Evolutionary conservation across 768 basidiomycete genomes (phyloP).

Genomic region (Scleroderma bovista): DNA sequence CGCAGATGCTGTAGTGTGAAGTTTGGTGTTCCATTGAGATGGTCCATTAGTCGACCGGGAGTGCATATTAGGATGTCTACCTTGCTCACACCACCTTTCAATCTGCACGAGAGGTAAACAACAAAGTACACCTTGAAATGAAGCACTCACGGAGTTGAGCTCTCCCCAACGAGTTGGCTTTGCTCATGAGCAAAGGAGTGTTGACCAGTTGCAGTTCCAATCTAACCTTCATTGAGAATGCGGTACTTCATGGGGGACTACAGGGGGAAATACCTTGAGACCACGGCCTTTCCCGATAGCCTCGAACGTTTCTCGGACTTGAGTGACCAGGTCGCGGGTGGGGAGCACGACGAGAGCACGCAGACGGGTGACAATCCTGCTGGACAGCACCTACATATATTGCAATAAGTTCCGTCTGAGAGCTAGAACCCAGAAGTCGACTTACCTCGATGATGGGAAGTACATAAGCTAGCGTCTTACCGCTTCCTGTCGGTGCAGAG

Average conservation of each 20-base stretch:
- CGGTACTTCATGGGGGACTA: not conserved
- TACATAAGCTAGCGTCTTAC: conserved; percentile 96
- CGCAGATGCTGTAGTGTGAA: conserved; percentile 92
- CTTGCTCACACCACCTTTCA: conserved; percentile 83
- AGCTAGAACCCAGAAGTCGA: not conserved
- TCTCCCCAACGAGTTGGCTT: conserved; percentile 64
- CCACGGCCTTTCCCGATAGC: conserved; percentile 78
- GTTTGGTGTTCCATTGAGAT: conserved; percentile 80
- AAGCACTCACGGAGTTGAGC: conserved; percentile 41
- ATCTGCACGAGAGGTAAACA: conserved; percentile 31
- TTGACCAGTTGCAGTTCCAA: conserved; percentile 86
- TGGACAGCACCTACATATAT: conserved; percentile 53
- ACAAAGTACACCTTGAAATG: not conserved
- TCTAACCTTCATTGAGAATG: conserved; percentile 29
- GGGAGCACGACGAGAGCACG: conserved; percentile 88
- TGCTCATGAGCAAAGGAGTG: conserved; percentile 94
- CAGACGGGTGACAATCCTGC: conserved; percentile 73
- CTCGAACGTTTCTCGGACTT: conserved; percentile 93
- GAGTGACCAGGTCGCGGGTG: conserved; percentile 87
- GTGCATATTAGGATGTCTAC: conserved; percentile 95
- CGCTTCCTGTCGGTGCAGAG: conserved; percentile 96
- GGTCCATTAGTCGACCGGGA: conserved; percentile 92
- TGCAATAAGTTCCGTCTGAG: not conserved
- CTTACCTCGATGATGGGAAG: conserved; percentile 85
- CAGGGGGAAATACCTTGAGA: conserved; percentile 53